Conservation (phyloP, 352 stramenopile species). For the Phytophthora macrochlamydospora region DNA sequence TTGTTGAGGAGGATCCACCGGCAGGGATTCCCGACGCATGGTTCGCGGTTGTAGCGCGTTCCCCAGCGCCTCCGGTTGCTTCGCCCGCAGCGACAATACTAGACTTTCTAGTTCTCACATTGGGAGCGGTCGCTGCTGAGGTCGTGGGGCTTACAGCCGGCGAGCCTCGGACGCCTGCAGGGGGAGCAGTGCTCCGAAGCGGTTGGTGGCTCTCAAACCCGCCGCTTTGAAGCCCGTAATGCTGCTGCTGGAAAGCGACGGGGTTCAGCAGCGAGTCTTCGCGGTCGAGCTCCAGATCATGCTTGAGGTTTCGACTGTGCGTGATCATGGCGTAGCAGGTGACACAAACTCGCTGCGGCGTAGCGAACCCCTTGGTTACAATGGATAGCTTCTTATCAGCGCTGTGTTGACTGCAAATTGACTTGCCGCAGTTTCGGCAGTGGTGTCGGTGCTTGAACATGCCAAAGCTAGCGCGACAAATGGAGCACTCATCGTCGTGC, state of each 20-base stretch:
- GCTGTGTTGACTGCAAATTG: conserved; percentile 83
- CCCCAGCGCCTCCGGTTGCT: conserved; percentile 36
- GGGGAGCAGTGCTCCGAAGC: conserved; percentile 9
- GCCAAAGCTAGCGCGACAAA: conserved; percentile 74
- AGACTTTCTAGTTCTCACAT: conserved; percentile 18
- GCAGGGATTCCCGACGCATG: conserved; percentile 11
- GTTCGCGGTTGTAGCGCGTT: conserved; percentile 33
- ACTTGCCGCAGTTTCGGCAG: conserved; percentile 85
- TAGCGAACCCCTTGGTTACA: conserved; percentile 71
- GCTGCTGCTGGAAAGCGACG: conserved; percentile 33
- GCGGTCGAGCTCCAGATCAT: conserved; percentile 38
- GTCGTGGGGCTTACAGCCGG: conserved; percentile 18
- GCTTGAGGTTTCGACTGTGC: conserved; percentile 45
- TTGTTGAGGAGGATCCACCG: conserved; percentile 36
- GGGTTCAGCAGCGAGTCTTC: conserved; percentile 28
- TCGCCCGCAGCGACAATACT: conserved; percentile 36
- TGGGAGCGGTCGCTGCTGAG: conserved; percentile 17
- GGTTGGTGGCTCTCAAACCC: background rate
- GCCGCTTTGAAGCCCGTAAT: conserved; percentile 16
- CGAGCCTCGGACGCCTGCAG: conserved; percentile 17
- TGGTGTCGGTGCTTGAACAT: conserved; percentile 90
- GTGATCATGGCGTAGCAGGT: conserved; percentile 77
- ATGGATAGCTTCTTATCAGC: conserved; percentile 83
- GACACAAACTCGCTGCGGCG: conserved; percentile 79
- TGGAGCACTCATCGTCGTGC: conserved; percentile 77